These are phyloP conservation scores for Diplotaxis tenuifolia DNA, from an alignment of 345 rosid genomes.

Conservation along the genomic window DNA sequence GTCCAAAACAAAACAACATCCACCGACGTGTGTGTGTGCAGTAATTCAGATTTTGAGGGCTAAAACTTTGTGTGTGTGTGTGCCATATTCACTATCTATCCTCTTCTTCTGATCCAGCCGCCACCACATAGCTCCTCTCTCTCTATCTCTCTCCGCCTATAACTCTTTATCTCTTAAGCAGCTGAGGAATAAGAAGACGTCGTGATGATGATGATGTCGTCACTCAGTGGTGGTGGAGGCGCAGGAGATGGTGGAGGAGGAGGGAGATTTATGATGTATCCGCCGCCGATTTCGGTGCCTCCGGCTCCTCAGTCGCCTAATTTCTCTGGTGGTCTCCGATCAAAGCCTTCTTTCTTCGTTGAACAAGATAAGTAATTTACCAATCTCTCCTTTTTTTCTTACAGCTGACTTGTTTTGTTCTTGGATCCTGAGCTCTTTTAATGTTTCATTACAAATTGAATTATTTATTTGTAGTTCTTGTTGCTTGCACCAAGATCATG, in stretches of 20 bases:
- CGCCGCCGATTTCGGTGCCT: slow-evolving; percentile 58
- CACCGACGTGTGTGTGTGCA: slow-evolving; percentile 32
- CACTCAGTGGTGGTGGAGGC: slow-evolving; percentile 43
- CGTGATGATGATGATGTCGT: slow-evolving; percentile 43
- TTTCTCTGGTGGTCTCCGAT: slow-evolving; percentile 67
- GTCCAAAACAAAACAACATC: not conserved
- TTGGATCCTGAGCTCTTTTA: slow-evolving; percentile 10
- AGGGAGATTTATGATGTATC: slow-evolving; percentile 73
- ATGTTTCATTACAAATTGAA: not conserved
- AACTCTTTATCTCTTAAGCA: not conserved
- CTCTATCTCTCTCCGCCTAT: slow-evolving; percentile 3
- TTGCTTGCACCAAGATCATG: slow-evolving; percentile 12
- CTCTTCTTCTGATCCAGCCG: slow-evolving; percentile 26
- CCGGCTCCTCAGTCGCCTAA: slow-evolving; percentile 93
- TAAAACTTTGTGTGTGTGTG: slow-evolving; percentile 18
- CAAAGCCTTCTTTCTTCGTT: slow-evolving; percentile 57
- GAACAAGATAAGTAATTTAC: slow-evolving; percentile 84
- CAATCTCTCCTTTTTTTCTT: not conserved
- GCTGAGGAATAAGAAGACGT: not conserved
- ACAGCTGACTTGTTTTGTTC: slow-evolving; percentile 23
- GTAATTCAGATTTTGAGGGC: slow-evolving; percentile 23
- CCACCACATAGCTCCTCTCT: slow-evolving; percentile 12
- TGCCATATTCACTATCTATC: slow-evolving; percentile 11
- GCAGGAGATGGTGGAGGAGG: slow-evolving; percentile 35
- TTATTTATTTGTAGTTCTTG: slow-evolving; percentile 1